phyloP scores from a whole-genome alignment of 371 early-diverging fungal species.

The Lichtheimia hyalospora region DNA sequence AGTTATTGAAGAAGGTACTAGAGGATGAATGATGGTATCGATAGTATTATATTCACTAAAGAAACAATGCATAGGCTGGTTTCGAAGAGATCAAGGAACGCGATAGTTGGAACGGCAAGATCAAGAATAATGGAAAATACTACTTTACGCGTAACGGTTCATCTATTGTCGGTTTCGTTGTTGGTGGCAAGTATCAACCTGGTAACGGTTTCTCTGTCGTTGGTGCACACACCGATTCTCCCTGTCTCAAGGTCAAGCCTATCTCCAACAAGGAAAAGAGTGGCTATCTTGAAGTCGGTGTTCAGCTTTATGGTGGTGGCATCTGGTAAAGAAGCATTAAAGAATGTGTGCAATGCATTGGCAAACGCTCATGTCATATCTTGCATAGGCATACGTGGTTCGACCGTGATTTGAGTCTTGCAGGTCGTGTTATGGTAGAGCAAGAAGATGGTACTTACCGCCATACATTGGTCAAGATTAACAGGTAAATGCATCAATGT shows the following conservation, averaged over 20 bases:
- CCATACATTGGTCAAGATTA: slow-evolving; percentile 74
- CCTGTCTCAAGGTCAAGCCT: slow-evolving; percentile 97
- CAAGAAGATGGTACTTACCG: slow-evolving; percentile 67
- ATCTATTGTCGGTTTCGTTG: slow-evolving; percentile 90
- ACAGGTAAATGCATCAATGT: slow-evolving; percentile 47
- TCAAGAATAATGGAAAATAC: slow-evolving; percentile 84
- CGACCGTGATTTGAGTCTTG: slow-evolving; percentile 94
- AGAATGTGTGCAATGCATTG: neutral
- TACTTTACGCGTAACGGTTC: slow-evolving; percentile 94
- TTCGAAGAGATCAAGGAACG: slow-evolving; percentile 88
- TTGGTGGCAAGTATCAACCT: slow-evolving; percentile 83
- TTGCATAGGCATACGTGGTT: slow-evolving; percentile 94
- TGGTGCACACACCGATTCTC: slow-evolving; percentile 97
- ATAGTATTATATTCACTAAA: too few species aligned
- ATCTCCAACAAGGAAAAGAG: slow-evolving; percentile 81
- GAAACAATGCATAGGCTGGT: slow-evolving; percentile 45
- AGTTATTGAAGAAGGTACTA: slow-evolving; percentile 54
- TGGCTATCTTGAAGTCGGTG: slow-evolving; percentile 91
- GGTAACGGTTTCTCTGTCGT: slow-evolving; percentile 88
- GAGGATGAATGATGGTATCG: neutral
- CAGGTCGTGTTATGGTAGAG: slow-evolving; percentile 92
- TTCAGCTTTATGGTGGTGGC: slow-evolving; percentile 92
- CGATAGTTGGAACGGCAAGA: slow-evolving; percentile 70
- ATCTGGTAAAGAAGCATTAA: slow-evolving; percentile 68
- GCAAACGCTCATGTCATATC: neutral